phyloP scores from a whole-genome alignment of 202 grass and related monocot genomes.

The Setaria viridis region DNA sequence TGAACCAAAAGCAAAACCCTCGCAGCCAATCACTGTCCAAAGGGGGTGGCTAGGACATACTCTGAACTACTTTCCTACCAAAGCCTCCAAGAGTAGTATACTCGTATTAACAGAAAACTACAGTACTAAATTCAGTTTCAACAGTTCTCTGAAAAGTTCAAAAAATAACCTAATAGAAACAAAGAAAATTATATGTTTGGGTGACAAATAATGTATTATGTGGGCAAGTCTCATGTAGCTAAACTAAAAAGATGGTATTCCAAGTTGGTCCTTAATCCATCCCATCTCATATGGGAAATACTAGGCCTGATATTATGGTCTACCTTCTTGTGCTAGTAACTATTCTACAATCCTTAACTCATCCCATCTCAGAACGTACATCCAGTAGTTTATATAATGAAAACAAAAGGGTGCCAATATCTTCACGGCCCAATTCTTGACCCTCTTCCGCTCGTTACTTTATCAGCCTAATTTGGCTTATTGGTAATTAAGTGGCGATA shows the following conservation, averaged over 20 bases:
- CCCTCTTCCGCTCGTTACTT: background rate
- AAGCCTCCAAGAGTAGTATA: slow-evolving; percentile 9
- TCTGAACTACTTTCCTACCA: slow-evolving; percentile 11
- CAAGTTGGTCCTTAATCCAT: background rate
- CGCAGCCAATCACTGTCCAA: background rate
- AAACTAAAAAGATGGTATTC: background rate
- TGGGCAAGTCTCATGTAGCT: background rate
- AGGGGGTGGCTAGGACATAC: background rate
- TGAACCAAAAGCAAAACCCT: slow-evolving; percentile 13
- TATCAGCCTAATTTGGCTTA: slow-evolving; percentile 22
- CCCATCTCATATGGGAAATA: background rate
- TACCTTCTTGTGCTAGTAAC: background rate
- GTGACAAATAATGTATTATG: background rate
- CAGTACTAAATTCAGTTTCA: background rate
- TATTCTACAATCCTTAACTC: background rate
- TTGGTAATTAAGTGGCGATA: slow-evolving; percentile 13
- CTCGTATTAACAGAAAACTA: slow-evolving; percentile 1
- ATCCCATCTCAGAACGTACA: background rate
- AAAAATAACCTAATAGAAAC: background rate
- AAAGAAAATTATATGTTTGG: slow-evolving; percentile 10
- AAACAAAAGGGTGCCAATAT: slow-evolving; percentile 1
- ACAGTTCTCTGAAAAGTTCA: background rate
- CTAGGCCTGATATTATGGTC: background rate
- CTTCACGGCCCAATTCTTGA: background rate
- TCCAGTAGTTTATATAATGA: background rate